Evolutionary conservation across 2,329 filamentous ascomycete species (phyloP), one percentile per base, ranked within the genome.

Genomic region (Penicillium sp.): DNA sequence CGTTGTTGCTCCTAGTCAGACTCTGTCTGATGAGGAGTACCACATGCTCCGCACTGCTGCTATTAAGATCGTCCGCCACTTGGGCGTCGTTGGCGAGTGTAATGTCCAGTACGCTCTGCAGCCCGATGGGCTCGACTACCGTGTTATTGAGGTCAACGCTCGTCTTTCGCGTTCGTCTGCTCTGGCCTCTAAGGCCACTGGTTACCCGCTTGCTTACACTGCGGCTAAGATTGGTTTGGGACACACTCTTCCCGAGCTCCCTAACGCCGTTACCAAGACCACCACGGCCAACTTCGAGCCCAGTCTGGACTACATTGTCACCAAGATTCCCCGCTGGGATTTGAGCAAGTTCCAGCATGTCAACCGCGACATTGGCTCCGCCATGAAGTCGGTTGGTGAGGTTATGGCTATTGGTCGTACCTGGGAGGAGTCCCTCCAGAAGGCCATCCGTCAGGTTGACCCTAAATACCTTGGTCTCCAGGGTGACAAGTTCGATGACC

Each of bases 271-370:
- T 55, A 99, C 94, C 59, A 96, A 96, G 81, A 97, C 94, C 13
- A 99, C 94, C 18, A 97, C 94, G 9, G 94, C 94, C 71, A 97
- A 97, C 82, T 99, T 99, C 73, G 94, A 99, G 77, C 94, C 94
- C 50, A 95, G 90, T 60, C 81, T 99, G 62, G 94, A 99, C 72
- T 99, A 99, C 75, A 91, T 99, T 63, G 94, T 99, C 64, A 96
- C 92, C 66, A 99, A 99, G 82, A 97, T 99, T 67, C 94, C 94
- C 67, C 87, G 94, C 71, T 99, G 94, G 94, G 94, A 99, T 82
- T 78, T 99, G 72, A 87, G 90, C 81, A 99, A 99, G 81, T 99
- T 99, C 83, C 93, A 97, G 79, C 93, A 97, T 69, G 94, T 99
- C 63, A 95, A 96, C 82, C 89, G 94, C 59, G 90, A 96, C 71